Evolutionary conservation across 768 basidiomycete genomes (phyloP), one percentile per base, ranked within the genome.

Genomic region (Pisolithus marmoratus): DNA sequence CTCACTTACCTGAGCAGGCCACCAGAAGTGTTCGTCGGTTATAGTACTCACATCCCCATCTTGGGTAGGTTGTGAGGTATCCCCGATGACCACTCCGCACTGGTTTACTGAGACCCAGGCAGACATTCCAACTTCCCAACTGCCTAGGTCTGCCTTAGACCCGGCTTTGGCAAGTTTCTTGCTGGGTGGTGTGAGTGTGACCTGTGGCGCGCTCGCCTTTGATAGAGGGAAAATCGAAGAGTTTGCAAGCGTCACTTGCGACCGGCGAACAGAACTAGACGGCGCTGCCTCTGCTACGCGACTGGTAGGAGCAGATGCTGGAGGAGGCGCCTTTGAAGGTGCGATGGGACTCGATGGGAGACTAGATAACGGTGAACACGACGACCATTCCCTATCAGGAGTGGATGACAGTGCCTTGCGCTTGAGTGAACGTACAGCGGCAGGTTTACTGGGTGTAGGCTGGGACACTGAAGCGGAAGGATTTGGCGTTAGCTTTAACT

Each of bases 1-100:
- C 22, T 14, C 23, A 66, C 72, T 57, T 59, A 87, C 87, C 72
- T 77, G 75, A 26, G 74, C 84, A 20, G 87, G 87, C 87, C 87
- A 89, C 87, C 87, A 89, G 37, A 81, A 65, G 51, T 63, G 56
- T 27, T 48, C 44, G 5, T 58, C 55, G 7, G 54, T 44, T 4
- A 15, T 51, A 11, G 59, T 55, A 36, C 54, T 52, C 15, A 68
- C 66, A 12, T 54, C 64, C 2, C 60, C 62, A 27, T 61, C 62
- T 34, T 63, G 59, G 20, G 23, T n/a, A 27, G 60, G 45, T 20
- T 66, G 57, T 20, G 60, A 59, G 19, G 24, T 22, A n/a, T 60
- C 65, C 37, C 71, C 66, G 8, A 65, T 68, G 15, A 76, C 61
- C 11, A 61, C 53, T 15, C 72, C 74, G 5, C 56, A 61, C 17